Percentiles rank a stretch among this genome's conserved stretches.
Evolutionary conservation across 148 eudicot species (phyloP).

Genomic region (Polygonum maritimum): DNA sequence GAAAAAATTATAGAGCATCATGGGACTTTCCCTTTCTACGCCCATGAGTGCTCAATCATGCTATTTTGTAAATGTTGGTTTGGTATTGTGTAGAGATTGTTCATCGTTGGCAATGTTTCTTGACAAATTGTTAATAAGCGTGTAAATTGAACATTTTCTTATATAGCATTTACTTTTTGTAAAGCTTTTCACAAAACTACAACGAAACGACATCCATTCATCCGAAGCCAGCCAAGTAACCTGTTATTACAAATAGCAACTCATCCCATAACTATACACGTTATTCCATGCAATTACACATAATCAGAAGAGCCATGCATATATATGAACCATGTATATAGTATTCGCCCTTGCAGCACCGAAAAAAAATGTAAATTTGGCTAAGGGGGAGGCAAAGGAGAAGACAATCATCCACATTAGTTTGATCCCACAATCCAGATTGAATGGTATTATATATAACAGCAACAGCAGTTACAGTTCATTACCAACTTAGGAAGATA

Average conservation of each 20-base stretch:
- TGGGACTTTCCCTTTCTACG: too few species aligned
- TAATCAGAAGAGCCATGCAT: background rate
- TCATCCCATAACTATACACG: background rate
- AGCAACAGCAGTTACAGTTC: background rate
- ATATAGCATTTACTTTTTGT: too few species aligned
- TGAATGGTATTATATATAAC: background rate
- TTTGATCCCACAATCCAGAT: slow-evolving; percentile 2
- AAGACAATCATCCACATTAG: background rate
- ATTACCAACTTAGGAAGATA: background rate
- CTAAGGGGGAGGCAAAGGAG: background rate
- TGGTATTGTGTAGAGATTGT: too few species aligned
- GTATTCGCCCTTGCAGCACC: background rate
- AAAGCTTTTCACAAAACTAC: too few species aligned
- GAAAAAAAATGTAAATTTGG: background rate
- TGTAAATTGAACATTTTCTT: too few species aligned
- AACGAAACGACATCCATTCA: too few species aligned
- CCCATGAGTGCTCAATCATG: too few species aligned
- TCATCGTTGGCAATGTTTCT: too few species aligned
- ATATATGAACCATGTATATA: background rate
- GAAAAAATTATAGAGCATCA: too few species aligned
- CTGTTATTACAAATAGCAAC: background rate
- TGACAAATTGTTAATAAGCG: too few species aligned
- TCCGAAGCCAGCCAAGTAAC: background rate
- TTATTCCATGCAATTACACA: background rate
- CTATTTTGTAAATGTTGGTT: too few species aligned